These are phyloP conservation scores for Alternaria arbusti DNA, from an alignment of 2,329 filamentous ascomycete genomes.

Conservation along the genomic window DNA sequence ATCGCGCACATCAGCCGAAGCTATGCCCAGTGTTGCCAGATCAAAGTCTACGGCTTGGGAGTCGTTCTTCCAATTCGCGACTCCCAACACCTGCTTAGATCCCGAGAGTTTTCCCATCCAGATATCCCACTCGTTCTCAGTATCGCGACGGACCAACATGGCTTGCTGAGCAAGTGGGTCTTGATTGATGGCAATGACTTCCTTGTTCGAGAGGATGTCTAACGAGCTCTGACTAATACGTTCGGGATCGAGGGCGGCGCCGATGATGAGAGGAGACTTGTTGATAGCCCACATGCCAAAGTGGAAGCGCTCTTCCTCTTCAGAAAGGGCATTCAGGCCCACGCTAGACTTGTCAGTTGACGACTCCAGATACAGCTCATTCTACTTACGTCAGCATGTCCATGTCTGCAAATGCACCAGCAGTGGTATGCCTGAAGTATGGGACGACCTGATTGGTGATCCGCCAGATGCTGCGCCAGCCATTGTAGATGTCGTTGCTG, in stretches of 20 bases:
- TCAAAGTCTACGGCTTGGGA: conserved; percentile 41
- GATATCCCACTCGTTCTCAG: conserved; percentile 48
- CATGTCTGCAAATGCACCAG: conserved; percentile 47
- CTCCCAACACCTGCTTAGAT: conserved; percentile 42
- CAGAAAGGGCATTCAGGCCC: conserved; percentile 46
- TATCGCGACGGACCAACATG: conserved; percentile 53
- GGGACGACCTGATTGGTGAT: conserved; percentile 44
- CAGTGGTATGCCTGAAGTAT: conserved; percentile 35
- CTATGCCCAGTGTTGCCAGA: conserved; percentile 40
- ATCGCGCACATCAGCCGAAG: conserved; percentile 44
- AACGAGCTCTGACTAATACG: conserved; percentile 30
- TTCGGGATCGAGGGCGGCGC: conserved; percentile 44
- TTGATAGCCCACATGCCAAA: conserved; percentile 57
- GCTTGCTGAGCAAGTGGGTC: conserved; percentile 61
- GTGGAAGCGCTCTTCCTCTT: conserved; percentile 52
- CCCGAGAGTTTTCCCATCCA: conserved; percentile 48
- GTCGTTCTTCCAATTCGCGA: conserved; percentile 49
- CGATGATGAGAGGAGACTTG: conserved; percentile 55
- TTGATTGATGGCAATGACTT: conserved; percentile 65
- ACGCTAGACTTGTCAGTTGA: conserved; percentile 25
- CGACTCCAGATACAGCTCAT: not conserved
- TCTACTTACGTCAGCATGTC: conserved; percentile 52
- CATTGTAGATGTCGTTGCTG: conserved; percentile 45
- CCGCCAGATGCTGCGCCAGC: conserved; percentile 43
- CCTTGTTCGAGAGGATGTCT: conserved; percentile 54